Percentiles rank a stretch among this genome's conserved stretches.
Conservation (phyloP, 495 filamentous ascomycete genomes). For the Annulohypoxylon nitens region DNA sequence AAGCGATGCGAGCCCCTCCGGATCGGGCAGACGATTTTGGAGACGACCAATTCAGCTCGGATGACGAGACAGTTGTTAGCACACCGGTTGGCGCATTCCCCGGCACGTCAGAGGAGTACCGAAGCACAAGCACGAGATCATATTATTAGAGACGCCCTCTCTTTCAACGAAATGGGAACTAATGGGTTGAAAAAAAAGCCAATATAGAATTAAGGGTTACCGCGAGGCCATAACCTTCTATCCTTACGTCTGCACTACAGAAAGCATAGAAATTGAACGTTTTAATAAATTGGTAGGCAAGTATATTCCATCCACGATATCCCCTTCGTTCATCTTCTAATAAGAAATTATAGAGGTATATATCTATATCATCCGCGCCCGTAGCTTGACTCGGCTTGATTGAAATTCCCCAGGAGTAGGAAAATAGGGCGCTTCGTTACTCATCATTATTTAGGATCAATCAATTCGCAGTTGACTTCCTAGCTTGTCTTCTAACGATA, state of each 20-base stretch:
- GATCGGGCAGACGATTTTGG: constrained; percentile 65
- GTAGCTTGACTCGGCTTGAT: neutral
- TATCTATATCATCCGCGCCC: neutral
- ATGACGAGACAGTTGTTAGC: constrained; percentile 52
- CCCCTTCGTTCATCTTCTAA: neutral
- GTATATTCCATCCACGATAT: neutral
- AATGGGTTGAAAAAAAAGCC: neutral
- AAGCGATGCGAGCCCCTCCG: constrained; percentile 63
- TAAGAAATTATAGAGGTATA: neutral
- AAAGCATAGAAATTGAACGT: neutral
- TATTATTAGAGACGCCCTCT: constrained; percentile 52
- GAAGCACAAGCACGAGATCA: constrained; percentile 54
- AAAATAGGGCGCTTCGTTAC: too few relatives aligned
- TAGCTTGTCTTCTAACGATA: neutral
- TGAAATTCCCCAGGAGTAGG: neutral
- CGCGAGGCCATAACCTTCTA: too few relatives aligned
- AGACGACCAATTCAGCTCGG: constrained; percentile 58
- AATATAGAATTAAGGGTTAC: neutral
- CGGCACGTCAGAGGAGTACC: constrained; percentile 52
- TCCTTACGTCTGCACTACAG: neutral
- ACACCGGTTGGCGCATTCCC: constrained; percentile 55
- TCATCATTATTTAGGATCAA: too few relatives aligned
- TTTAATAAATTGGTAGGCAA: neutral
- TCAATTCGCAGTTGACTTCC: neutral
- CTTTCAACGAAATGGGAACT: neutral